phyloP scores from a whole-genome alignment of 1,284 basidiomycete genomes.

The Puccinia triticina region DNA sequence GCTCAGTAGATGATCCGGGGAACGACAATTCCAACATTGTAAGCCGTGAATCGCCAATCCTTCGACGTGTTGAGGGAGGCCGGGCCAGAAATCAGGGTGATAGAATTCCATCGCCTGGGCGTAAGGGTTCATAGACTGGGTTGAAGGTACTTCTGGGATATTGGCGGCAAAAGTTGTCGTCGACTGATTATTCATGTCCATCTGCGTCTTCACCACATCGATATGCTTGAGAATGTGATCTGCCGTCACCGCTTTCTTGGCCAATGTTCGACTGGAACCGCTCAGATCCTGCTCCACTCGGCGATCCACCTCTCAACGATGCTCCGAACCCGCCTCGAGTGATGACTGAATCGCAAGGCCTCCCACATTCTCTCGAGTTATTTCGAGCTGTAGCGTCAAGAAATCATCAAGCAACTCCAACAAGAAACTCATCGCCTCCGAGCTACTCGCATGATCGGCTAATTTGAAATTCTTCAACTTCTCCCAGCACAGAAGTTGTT shows the following conservation, averaged over 20 bases:
- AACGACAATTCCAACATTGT: slow-evolving; percentile 1
- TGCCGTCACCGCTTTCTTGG: not conserved
- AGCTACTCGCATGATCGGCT: too few relatives aligned
- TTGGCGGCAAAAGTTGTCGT: not conserved
- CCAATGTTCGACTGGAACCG: not conserved
- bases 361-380: not conserved
- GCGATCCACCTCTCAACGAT: not conserved
- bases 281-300: not conserved
- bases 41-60: not conserved
- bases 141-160: too few relatives aligned
- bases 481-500: too few relatives aligned
- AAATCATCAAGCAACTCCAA: not conserved
- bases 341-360: not conserved
- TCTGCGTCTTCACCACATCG: not conserved
- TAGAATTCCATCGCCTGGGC: not conserved
- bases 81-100: too few relatives aligned
- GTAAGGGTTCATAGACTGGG: too few relatives aligned
- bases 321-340: not conserved
- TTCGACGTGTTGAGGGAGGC: not conserved
- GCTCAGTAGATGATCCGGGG: not conserved
- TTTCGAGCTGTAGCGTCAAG: not conserved
- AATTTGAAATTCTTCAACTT: too few relatives aligned
- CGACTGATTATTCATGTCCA: not conserved
- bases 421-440: not conserved
- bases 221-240: not conserved